phyloP scores from a whole-genome alignment of 1,139 yeast species.

The Arxiozyma heterogenica region DNA sequence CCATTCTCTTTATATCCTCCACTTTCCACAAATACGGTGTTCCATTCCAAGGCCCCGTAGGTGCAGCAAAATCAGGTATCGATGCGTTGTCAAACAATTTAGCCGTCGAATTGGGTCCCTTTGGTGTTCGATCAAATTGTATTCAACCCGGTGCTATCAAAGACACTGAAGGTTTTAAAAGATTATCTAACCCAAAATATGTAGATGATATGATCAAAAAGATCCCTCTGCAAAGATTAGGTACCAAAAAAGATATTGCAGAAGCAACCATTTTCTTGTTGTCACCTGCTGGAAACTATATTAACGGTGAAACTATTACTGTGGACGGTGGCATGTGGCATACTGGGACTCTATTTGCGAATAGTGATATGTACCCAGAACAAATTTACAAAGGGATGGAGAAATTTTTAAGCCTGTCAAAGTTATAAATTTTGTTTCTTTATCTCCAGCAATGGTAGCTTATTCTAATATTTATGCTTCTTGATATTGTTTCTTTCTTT shows the following conservation, averaged over 20 bases:
- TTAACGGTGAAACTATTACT: conserved; percentile 68
- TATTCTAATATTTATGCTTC: background rate
- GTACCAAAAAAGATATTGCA: conserved; percentile 73
- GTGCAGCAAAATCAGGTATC: conserved; percentile 91
- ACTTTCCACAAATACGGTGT: conserved; percentile 82
- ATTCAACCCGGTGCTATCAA: conserved; percentile 84
- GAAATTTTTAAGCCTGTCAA: conserved; percentile 18
- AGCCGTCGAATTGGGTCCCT: conserved; percentile 83
- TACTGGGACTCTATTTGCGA: conserved; percentile 41
- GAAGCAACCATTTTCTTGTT: conserved; percentile 78
- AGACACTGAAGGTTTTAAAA: conserved; percentile 69
- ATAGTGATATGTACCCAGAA: conserved; percentile 34
- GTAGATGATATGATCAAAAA: conserved; percentile 34
- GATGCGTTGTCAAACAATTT: conserved; percentile 76
- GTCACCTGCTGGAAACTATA: conserved; percentile 70
- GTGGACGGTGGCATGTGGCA: conserved; percentile 96
- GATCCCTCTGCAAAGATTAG: conserved; percentile 72
- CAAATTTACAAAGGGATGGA: conserved; percentile 23
- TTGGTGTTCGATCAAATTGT: conserved; percentile 71
- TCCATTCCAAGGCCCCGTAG: conserved; percentile 78
- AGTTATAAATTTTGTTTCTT: conserved; percentile 7
- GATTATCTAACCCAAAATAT: conserved; percentile 42
- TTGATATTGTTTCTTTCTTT: no score
- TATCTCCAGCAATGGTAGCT: background rate
- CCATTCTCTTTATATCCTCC: conserved; percentile 71